Percentiles rank a stretch among this genome's conserved stretches.
phyloP scores from a whole-genome alignment of 352 stramenopile species.

The Phytopythium chamaehyphon region DNA sequence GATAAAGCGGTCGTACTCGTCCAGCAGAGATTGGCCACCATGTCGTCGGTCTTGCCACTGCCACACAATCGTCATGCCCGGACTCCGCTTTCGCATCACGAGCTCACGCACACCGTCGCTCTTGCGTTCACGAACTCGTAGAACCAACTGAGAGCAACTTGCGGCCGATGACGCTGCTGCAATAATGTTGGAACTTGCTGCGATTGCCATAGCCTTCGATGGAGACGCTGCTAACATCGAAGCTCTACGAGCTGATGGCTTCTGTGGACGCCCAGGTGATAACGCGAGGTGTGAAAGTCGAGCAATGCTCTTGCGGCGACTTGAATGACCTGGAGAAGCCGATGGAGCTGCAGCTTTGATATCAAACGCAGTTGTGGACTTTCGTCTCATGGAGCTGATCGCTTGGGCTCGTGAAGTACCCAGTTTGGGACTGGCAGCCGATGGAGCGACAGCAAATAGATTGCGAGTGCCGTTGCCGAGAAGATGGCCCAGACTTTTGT shows the following conservation, averaged over 20 bases:
- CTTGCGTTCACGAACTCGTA: constrained; percentile 47
- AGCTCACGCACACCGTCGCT: constrained; percentile 49
- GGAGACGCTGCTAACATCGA: constrained; percentile 10
- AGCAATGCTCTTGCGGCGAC: constrained; percentile 16
- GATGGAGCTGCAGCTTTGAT: neutral
- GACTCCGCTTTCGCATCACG: constrained; percentile 52
- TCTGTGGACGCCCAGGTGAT: neutral
- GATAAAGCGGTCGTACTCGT: constrained; percentile 22
- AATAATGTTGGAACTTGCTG: neutral
- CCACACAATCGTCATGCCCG: constrained; percentile 44
- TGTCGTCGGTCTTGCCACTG: constrained; percentile 60
- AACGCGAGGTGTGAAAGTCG: constrained; percentile 1
- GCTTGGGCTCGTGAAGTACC: neutral
- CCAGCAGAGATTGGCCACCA: constrained; percentile 27
- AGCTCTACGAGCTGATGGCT: constrained; percentile 4
- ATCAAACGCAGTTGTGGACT: constrained; percentile 50
- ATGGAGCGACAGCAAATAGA: neutral
- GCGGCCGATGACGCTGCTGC: too few relatives aligned
- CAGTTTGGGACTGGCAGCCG: neutral
- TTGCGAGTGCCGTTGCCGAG: neutral
- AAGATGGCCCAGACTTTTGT: constrained; percentile 21
- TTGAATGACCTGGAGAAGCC: neutral
- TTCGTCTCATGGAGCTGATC: constrained; percentile 29
- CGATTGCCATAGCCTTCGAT: neutral
- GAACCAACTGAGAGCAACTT: constrained; percentile 38